phyloP scores from a whole-genome alignment of 2,329 filamentous ascomycete species.

The Monilinia laxa region DNA sequence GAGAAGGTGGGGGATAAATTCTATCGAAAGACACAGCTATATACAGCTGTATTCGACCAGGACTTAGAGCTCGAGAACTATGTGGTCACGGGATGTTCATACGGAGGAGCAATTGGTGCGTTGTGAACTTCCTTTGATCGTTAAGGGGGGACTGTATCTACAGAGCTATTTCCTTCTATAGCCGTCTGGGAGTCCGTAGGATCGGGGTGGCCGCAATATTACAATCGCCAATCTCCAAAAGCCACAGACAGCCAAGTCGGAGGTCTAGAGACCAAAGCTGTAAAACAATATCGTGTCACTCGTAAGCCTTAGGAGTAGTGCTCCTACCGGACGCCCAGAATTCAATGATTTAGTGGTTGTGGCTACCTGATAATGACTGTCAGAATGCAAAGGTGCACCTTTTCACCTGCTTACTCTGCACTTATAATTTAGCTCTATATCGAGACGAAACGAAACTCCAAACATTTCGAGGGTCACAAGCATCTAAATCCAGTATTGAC shows the following conservation, averaged over 20 bases:
- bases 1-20: conserved; percentile 89
- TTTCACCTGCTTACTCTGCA: conserved; percentile 16
- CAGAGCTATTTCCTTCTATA: no score
- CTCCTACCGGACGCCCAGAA: neutral
- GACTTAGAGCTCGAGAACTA: conserved; percentile 95
- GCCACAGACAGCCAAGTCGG: neutral
- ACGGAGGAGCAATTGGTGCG: conserved; percentile 89
- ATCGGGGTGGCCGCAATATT: neutral
- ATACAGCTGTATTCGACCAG: conserved; percentile 88
- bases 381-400: neutral
- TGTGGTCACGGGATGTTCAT: conserved; percentile 85
- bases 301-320: neutral
- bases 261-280: neutral
- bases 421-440: conserved; percentile 67
- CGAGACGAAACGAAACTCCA: conserved; percentile 85
- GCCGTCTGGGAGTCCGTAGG: no score
- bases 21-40: conserved; percentile 92
- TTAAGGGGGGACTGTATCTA: neutral
- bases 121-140: conserved; percentile 22
- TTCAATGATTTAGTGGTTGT: neutral
- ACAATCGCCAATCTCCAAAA: neutral
- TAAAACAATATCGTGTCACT: neutral
- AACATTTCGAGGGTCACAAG: conserved; percentile 69
- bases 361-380: neutral
- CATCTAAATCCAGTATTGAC: conserved; percentile 81